Evolutionary conservation across 331 rosid species (phyloP).

Genomic region (Acacia pycnantha): DNA sequence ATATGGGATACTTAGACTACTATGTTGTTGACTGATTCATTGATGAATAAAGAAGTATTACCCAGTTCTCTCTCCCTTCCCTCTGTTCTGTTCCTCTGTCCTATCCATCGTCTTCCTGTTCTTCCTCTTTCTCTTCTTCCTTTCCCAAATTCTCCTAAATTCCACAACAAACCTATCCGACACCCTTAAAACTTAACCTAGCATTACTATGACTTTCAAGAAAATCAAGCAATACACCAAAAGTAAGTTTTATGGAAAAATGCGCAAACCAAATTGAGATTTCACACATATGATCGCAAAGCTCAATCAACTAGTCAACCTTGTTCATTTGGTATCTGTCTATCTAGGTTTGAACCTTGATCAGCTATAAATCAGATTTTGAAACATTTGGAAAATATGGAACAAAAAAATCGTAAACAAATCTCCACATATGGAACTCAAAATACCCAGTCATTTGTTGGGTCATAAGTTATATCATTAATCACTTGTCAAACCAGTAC

Average conservation of each 20-base stretch:
- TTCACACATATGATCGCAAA: background rate
- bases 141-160: too few relatives aligned
- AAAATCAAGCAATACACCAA: background rate
- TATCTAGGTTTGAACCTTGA: background rate
- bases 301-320: background rate
- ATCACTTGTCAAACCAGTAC: background rate
- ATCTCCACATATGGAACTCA: background rate
- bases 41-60: too few relatives aligned
- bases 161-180: too few relatives aligned
- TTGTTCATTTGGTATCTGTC: background rate
- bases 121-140: too few relatives aligned
- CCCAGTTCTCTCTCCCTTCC: too few relatives aligned
- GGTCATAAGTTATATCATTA: background rate
- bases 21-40: too few relatives aligned
- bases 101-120: too few relatives aligned
- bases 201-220: background rate
- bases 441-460: background rate
- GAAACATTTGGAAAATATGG: background rate
- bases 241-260: background rate
- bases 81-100: too few relatives aligned
- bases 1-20: too few relatives aligned
- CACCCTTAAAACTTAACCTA: background rate
- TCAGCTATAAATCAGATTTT: background rate
- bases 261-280: background rate
- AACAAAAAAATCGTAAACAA: background rate